Evolutionary conservation across 257 asterid species (phyloP).

Genomic region (Solanum sparsipilum): DNA sequence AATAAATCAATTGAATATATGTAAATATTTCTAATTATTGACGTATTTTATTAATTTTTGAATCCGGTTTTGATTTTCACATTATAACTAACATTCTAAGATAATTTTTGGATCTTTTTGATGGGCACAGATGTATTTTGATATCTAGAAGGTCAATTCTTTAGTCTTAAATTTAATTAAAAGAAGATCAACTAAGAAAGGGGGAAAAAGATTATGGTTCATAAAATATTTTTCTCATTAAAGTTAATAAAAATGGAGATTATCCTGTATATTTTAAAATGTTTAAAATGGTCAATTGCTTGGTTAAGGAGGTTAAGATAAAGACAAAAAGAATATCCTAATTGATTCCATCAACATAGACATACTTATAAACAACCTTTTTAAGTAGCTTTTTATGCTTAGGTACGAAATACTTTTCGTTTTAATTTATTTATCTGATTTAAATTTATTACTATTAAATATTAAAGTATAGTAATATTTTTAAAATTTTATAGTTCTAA

Average conservation of each 20-base stretch:
- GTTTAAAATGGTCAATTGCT: not conserved
- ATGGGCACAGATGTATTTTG: not conserved
- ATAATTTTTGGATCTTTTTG: not conserved
- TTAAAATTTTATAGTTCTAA: too few relatives aligned
- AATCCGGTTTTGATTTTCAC: not conserved
- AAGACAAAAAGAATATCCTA: not conserved
- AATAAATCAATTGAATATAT: not conserved
- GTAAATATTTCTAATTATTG: not conserved
- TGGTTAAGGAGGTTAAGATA: not conserved
- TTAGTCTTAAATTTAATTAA: not conserved
- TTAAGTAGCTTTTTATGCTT: not conserved
- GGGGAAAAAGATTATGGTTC: not conserved
- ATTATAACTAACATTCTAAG: not conserved
- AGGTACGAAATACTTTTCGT: not conserved
- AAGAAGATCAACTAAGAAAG: not conserved
- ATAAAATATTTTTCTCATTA: not conserved
- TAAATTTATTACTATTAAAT: not conserved
- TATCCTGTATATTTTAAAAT: not conserved
- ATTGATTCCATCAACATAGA: not conserved
- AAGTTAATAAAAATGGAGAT: not conserved
- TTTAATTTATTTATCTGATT: not conserved
- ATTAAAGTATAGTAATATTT: not conserved
- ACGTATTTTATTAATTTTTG: not conserved
- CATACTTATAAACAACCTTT: not conserved
- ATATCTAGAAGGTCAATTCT: not conserved